These are phyloP conservation scores for Xylariaceae sp. DNA, from an alignment of 2,329 filamentous ascomycete species.

Conservation along the genomic window DNA sequence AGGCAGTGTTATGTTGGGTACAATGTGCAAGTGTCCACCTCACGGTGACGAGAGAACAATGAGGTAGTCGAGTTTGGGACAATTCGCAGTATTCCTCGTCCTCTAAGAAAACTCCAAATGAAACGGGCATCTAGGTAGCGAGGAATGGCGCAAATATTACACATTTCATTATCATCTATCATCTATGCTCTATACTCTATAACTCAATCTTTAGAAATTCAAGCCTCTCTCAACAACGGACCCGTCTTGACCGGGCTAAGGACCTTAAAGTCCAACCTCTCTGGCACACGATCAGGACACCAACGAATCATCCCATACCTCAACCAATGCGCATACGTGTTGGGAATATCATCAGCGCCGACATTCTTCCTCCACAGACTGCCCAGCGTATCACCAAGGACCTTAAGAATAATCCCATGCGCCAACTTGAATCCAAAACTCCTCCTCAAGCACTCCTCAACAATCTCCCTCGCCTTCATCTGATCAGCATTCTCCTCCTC, in stretches of 20 bases:
- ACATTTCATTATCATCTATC: too few species aligned
- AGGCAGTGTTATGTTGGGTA: too few species aligned
- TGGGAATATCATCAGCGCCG: slow-evolving; percentile 46
- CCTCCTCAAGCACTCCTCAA: slow-evolving; percentile 46
- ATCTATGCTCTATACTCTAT: too few species aligned
- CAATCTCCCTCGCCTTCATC: slow-evolving; percentile 46
- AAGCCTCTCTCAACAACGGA: slow-evolving; percentile 28
- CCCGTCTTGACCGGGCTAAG: slow-evolving; percentile 41
- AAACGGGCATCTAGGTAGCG: too few species aligned
- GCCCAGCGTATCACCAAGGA: slow-evolving; percentile 49
- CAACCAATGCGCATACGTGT: slow-evolving; percentile 55
- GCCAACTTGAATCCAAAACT: slow-evolving; percentile 57
- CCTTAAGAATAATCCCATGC: slow-evolving; percentile 50
- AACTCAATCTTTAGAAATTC: slow-evolving; percentile 4
- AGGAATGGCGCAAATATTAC: too few species aligned
- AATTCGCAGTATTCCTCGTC: too few species aligned
- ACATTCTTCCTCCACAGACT: slow-evolving; percentile 51
- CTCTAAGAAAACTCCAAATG: too few species aligned
- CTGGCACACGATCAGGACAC: slow-evolving; percentile 42
- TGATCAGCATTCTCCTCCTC: slow-evolving; percentile 46
- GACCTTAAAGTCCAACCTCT: slow-evolving; percentile 32
- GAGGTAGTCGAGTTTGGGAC: too few species aligned
- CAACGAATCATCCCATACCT: slow-evolving; percentile 48
- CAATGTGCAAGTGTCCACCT: too few species aligned
- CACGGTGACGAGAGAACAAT: too few species aligned